Percentiles rank a stretch among this genome's conserved stretches.
These are phyloP conservation scores for Phialophora macrospora DNA, from an alignment of 2,329 filamentous ascomycete genomes.

Conservation along the genomic window DNA sequence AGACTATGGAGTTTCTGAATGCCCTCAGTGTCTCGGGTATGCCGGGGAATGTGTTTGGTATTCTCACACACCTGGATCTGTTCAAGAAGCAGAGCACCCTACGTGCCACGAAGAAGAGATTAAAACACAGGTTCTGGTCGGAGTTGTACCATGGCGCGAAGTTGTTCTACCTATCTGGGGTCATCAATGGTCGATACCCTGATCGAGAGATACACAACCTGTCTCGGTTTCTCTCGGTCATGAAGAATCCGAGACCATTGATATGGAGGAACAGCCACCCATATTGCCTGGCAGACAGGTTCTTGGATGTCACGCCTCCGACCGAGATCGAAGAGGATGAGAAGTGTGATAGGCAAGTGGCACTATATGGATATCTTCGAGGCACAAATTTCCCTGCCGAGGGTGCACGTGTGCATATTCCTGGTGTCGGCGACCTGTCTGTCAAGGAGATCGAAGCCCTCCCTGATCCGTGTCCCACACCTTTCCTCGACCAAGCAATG, in stretches of 20 bases:
- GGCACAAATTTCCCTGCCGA: slow-evolving; percentile 91
- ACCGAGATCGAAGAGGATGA: slow-evolving; percentile 85
- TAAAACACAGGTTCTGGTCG: slow-evolving; percentile 96
- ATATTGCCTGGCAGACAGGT: slow-evolving; percentile 90
- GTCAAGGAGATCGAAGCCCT: slow-evolving; percentile 83
- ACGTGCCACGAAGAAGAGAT: slow-evolving; percentile 90
- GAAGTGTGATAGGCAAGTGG: slow-evolving; percentile 88
- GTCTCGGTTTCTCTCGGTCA: slow-evolving; percentile 92
- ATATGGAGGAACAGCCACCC: slow-evolving; percentile 97
- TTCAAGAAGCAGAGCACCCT: slow-evolving; percentile 92
- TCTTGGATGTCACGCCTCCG: slow-evolving; percentile 92
- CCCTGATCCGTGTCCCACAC: slow-evolving; percentile 94
- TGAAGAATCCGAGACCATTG: slow-evolving; percentile 98
- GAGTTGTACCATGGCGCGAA: slow-evolving; percentile 97
- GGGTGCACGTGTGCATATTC: slow-evolving; percentile 86
- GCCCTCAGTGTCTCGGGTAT: slow-evolving; percentile 92
- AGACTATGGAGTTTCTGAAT: slow-evolving; percentile 99
- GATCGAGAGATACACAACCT: slow-evolving; percentile 96
- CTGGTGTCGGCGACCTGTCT: slow-evolving; percentile 86
- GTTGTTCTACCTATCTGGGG: slow-evolving; percentile 93
- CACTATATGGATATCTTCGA: slow-evolving; percentile 88
- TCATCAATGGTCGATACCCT: slow-evolving; percentile 94
- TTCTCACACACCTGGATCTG: slow-evolving; percentile 92
- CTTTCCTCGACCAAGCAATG: slow-evolving; percentile 82
- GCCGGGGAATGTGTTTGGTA: slow-evolving; percentile 97